Evolutionary conservation across 345 rosid species (phyloP), one percentile per base, ranked within the genome.

Genomic region (Eucalyptus erythrocorys): DNA sequence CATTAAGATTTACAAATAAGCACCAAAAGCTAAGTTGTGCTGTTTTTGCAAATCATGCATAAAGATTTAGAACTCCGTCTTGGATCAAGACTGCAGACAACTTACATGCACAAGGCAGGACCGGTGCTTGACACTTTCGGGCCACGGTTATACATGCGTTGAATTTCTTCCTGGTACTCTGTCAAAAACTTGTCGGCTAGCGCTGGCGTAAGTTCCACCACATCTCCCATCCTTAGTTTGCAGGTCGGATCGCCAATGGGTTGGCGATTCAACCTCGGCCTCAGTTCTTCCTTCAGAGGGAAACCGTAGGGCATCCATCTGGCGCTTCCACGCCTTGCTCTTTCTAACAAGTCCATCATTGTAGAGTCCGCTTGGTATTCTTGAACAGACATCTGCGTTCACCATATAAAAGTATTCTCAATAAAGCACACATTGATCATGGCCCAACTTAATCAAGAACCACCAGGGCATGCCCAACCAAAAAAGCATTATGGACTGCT

Each of bases 331-430:
- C 94, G 94, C 37, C 98, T 97, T 19, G 92, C 93, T 91, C 94
- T 91, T 86, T 94, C 96, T 86, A 96, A 92, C 89, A 98, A 93
- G 91, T 96, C 95, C 93, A 92, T 94, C 80, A 95, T 87, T 6
- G 98, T 93, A 3, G 96, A 95, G 87, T 93, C 92, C 87, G 97
- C 93, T 59, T 95, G 95, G 88, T 95, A 89, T 91, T 98, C 99
- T 92, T 96, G 97, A 66, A 98, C 97, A 4, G 99, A 94, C 99
- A 98, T 98, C 99, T 96, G 97, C 93, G 88, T 68, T 50, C 21
- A 59, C 48, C 80, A 82, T 21, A 48, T 17, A 13, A 71, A 30
- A 87, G 43, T 43, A 26, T 66, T 66, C 27, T n/a, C 85, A 49
- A 71, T 85, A 68, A 86, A 59, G 6, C 81, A 17, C 51, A 9